Evolutionary conservation across 306 rosid species (phyloP).

Genomic region (Dryas alaskensis): DNA sequence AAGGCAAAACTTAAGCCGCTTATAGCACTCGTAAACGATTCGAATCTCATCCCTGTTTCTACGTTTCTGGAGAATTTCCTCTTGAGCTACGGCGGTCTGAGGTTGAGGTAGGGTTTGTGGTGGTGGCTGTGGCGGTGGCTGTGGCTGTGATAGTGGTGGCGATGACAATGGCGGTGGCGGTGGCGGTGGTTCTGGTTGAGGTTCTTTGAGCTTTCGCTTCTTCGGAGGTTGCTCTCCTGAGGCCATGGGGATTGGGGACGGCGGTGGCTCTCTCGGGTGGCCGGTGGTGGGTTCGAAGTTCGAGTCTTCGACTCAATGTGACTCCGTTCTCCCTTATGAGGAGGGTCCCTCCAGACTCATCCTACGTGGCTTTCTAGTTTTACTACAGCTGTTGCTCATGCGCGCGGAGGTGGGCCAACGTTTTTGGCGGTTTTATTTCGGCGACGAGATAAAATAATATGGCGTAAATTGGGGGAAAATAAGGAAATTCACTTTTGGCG

Average conservation of each 20-base stretch:
- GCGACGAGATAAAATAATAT: no score
- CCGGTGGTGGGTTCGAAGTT: neutral
- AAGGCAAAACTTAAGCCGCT: constrained; percentile 45
- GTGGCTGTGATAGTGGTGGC: constrained; percentile 6
- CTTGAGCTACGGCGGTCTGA: constrained; percentile 32
- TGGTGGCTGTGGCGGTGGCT: constrained; percentile 19
- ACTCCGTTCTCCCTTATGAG: neutral
- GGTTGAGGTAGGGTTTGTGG: constrained; percentile 34
- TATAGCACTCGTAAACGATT: constrained; percentile 50
- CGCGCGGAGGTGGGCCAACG: no score
- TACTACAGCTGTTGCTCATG: no score
- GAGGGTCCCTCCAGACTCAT: neutral
- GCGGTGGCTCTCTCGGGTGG: constrained; percentile 7
- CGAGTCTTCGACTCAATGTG: neutral
- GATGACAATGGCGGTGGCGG: constrained; percentile 16
- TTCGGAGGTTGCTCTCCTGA: constrained; percentile 63
- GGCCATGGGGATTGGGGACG: constrained; percentile 44
- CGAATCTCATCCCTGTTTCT: constrained; percentile 58
- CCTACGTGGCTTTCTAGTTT: no score
- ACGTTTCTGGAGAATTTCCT: constrained; percentile 39
- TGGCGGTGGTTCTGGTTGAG: constrained; percentile 27
- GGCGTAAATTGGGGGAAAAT: no score
- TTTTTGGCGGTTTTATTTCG: no score
- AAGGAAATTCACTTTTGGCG: no score
- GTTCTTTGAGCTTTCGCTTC: constrained; percentile 56